phyloP scores from a whole-genome alignment of 148 eudicot genomes.

The Gaultheria prostrata region DNA sequence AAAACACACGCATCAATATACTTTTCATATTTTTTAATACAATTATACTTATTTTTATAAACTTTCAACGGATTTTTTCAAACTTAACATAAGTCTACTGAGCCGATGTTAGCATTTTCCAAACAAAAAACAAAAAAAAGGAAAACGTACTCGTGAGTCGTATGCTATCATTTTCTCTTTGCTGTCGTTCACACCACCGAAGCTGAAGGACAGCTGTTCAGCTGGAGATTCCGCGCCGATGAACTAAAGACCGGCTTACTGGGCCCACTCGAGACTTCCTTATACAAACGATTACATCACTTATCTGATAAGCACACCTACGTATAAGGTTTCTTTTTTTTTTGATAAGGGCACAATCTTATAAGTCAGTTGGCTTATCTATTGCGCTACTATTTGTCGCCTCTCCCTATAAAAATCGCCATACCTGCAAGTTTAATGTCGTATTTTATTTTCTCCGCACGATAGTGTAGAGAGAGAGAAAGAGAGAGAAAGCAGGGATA shows the following conservation, averaged over 20 bases:
- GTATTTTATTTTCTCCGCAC: conserved; percentile 26
- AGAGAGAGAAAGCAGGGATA: conserved; percentile 17
- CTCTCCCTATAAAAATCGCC: conserved; percentile 32
- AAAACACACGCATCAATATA: too few relatives aligned
- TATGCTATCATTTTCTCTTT: neutral
- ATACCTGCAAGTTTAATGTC: conserved; percentile 32
- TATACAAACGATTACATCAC: neutral
- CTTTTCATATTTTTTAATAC: too few relatives aligned
- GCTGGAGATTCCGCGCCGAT: conserved; percentile 52
- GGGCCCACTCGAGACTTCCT: conserved; percentile 21
- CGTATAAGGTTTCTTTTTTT: conserved; percentile 7
- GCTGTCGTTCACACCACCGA: neutral
- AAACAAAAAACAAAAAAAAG: too few relatives aligned
- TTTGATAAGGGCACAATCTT: too few relatives aligned
- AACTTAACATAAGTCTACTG: too few relatives aligned
- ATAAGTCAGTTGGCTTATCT: conserved; percentile 1
- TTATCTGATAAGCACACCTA: conserved; percentile 1
- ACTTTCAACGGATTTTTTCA: too few relatives aligned
- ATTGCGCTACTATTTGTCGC: conserved; percentile 23
- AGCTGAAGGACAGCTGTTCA: conserved; percentile 24
- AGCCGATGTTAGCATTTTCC: too few relatives aligned
- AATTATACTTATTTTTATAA: too few relatives aligned
- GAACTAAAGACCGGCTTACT: conserved; percentile 27
- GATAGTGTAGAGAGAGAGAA: conserved; percentile 19
- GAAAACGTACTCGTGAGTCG: neutral